These are phyloP conservation scores for Mycothermus thermophilus DNA, from an alignment of 495 filamentous ascomycete genomes.

Conservation along the genomic window DNA sequence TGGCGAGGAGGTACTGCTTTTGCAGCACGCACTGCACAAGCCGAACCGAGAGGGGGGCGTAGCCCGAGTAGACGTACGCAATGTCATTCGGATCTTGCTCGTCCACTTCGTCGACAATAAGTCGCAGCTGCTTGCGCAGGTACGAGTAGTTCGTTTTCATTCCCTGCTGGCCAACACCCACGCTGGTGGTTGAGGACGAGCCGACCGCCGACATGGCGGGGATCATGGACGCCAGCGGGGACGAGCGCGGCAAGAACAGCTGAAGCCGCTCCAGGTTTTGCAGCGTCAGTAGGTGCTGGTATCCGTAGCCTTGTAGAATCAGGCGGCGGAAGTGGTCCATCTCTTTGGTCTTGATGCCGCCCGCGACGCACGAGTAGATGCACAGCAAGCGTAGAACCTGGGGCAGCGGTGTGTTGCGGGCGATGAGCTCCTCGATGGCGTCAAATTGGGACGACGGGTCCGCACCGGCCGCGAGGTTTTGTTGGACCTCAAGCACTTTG, in stretches of 20 bases:
- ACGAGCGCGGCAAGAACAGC: constrained; percentile 57
- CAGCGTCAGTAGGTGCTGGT: constrained; percentile 84
- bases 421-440: constrained; percentile 82
- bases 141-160: constrained; percentile 83
- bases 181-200: constrained; percentile 49
- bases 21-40: constrained; percentile 92
- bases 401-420: constrained; percentile 63
- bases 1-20: constrained; percentile 65
- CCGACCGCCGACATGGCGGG: too few relatives aligned
- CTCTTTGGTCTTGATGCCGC: constrained; percentile 75
- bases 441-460: constrained; percentile 83
- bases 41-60: constrained; percentile 83
- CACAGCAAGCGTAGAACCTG: constrained; percentile 75
- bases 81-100: constrained; percentile 94
- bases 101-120: constrained; percentile 94
- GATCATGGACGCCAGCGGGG: constrained; percentile 56
- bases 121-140: constrained; percentile 66
- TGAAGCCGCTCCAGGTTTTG: constrained; percentile 82
- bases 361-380: constrained; percentile 78
- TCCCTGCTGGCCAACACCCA: constrained; percentile 38
- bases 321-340: constrained; percentile 79
- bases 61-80: constrained; percentile 93
- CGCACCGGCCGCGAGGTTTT: constrained; percentile 83
- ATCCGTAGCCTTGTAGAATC: constrained; percentile 84
- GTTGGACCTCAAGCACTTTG: constrained; percentile 81